phyloP scores from a whole-genome alignment of 345 rosid species.

The Populus deltoides region DNA sequence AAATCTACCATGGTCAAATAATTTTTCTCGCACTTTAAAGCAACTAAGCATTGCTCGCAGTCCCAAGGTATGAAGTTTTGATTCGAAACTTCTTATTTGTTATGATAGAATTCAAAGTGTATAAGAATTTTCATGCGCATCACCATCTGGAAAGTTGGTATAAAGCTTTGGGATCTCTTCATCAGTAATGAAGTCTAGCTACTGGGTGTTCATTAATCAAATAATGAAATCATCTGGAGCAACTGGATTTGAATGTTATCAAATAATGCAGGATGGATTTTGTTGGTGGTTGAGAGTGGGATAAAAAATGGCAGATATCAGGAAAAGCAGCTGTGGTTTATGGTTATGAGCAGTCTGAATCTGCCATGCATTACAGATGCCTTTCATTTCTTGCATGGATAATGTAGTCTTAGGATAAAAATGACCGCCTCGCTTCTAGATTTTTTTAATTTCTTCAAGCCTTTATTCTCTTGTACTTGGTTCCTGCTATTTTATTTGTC shows the following conservation, averaged over 20 bases:
- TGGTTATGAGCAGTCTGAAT: background rate
- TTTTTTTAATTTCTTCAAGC: background rate
- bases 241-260: no score
- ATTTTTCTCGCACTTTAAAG: constrained; percentile 50
- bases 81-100: background rate
- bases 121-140: background rate
- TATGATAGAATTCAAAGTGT: background rate
- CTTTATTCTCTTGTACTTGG: background rate
- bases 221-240: no score
- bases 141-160: background rate
- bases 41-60: constrained; percentile 59
- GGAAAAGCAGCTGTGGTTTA: background rate
- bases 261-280: background rate
- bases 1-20: constrained; percentile 70
- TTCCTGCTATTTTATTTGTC: background rate
- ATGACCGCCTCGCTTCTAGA: background rate
- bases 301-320: background rate
- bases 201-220: no score
- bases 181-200: background rate
- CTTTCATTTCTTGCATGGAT: background rate
- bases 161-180: background rate
- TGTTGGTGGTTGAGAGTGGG: background rate
- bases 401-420: background rate
- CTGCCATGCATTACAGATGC: background rate
- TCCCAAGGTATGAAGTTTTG: constrained; percentile 54